Base-by-base conservation (phyloP, 2,329 filamentous ascomycete genomes). In the Cercospora zeina region DNA sequence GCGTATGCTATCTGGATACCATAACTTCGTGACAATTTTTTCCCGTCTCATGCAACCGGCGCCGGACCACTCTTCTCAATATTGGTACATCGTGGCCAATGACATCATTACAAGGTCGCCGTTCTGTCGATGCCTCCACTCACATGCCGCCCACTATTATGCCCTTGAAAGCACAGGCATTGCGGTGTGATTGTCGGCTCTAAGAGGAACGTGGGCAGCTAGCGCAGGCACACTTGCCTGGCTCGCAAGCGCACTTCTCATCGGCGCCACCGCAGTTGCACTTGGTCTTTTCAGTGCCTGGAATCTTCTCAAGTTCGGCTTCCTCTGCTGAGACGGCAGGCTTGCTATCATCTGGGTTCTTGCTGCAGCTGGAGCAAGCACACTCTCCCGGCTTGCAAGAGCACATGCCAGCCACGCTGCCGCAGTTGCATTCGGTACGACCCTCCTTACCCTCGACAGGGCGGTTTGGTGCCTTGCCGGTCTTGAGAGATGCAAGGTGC, bases 401-500 rank as follows among this genome's bases (percentile, higher is more conserved):
- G 71, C 80, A 82, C 53, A 77, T 75, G 63, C 72, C 75, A 58
- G 76, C 70, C 62, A 73, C 72, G 47, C 75, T 73, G 65, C 71
- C 72, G 69, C 80, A 82, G 69, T 78, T 78, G 75, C 80, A 82
- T 68, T 76, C 72, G 10, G 77, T 79, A 65, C 75, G 76, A 63
- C 77, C 76, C 34, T 60, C 53, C 34, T 77, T 72, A 63, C 73
- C 75, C 2, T 74, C 69, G 5, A 77, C 72, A 19, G 75, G 68
- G 68, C 81, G 73, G 50, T 86, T 83, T 54, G 58, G 62, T 39
- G 55, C 60, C 70, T 77, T 75, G 63, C 73, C 78, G 75, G 86
- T 87, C 88, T 97, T 97, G 69, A 99, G 78, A 68, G 96, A 87
- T 54, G 93, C 93, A 59, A 99, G 82, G 69, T 95, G 87, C 66